Conservation (phyloP, 1,284 basidiomycete species). For the Sporisorium graminicola region DNA sequence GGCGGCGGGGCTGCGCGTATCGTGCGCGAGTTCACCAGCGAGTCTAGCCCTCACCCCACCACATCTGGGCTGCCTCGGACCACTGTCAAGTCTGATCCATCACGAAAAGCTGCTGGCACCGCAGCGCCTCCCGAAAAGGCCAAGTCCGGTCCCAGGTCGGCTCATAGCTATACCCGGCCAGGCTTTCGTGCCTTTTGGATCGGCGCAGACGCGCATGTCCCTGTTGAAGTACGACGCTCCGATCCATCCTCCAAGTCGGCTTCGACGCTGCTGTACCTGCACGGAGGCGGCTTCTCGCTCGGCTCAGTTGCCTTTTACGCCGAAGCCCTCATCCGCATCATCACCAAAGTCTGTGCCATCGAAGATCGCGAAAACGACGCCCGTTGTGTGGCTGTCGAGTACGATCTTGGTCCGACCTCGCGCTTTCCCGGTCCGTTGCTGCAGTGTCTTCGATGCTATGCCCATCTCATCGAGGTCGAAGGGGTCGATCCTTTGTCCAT, state of each 20-base stretch:
- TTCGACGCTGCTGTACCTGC: slow-evolving; percentile 64
- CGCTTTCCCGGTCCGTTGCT: slow-evolving; percentile 64
- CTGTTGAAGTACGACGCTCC: slow-evolving; percentile 37
- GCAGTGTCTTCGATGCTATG: slow-evolving; percentile 67
- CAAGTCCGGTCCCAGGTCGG: slow-evolving; percentile 1
- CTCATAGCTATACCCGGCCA: slow-evolving; percentile 17
- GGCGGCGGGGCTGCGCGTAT: slow-evolving; percentile 60
- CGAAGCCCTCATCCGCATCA: slow-evolving; percentile 65
- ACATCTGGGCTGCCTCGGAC: background rate
- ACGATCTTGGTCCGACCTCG: slow-evolving; percentile 60
- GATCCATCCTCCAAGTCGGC: slow-evolving; percentile 41
- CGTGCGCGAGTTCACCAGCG: slow-evolving; percentile 52
- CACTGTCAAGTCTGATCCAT: slow-evolving; percentile 1
- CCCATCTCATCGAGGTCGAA: slow-evolving; percentile 66
- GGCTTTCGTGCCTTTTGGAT: slow-evolving; percentile 66
- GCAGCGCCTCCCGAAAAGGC: slow-evolving; percentile 1
- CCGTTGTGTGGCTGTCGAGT: slow-evolving; percentile 67
- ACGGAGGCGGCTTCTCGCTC: slow-evolving; percentile 68
- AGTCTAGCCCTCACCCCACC: background rate
- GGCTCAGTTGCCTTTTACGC: slow-evolving; percentile 69
- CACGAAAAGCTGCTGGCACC: slow-evolving; percentile 2
- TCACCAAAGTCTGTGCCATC: slow-evolving; percentile 54
- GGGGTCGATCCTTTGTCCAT: slow-evolving; percentile 57
- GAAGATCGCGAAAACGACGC: slow-evolving; percentile 47
- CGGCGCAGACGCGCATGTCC: slow-evolving; percentile 48